Percentiles rank a stretch among this genome's conserved stretches.
phyloP scores from a whole-genome alignment of 2,329 filamentous ascomycete genomes.

The Xylaria sp. region DNA sequence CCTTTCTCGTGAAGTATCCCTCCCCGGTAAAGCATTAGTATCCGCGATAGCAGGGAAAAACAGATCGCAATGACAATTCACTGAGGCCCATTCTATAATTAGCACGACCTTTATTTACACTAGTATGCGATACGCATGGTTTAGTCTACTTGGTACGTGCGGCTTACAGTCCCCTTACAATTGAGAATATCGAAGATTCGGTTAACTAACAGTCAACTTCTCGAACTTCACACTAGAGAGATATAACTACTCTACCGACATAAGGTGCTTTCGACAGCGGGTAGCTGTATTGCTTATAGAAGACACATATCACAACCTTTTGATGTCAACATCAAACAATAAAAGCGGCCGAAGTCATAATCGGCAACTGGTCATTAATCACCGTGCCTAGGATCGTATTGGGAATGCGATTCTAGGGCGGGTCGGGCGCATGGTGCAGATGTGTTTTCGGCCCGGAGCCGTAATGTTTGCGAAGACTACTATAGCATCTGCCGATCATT shows the following conservation, averaged over 20 bases:
- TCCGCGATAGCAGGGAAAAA: slow-evolving; percentile 14
- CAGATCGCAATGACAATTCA: slow-evolving; percentile 30
- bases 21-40: slow-evolving; percentile 9
- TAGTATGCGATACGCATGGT: slow-evolving; percentile 9
- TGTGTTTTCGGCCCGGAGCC: slow-evolving; percentile 29
- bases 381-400: not conserved
- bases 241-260: not conserved
- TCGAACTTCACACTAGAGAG: not conserved
- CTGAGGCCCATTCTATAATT: slow-evolving; percentile 33
- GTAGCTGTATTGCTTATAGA: not conserved
- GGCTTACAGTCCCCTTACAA: not conserved
- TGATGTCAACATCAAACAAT: slow-evolving; percentile 5
- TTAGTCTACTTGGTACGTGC: slow-evolving; percentile 8
- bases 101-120: slow-evolving; percentile 26
- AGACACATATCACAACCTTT: not conserved
- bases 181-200: not conserved
- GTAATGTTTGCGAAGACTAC: slow-evolving; percentile 23
- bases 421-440: slow-evolving; percentile 22
- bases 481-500: slow-evolving; percentile 22
- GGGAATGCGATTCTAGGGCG: not conserved
- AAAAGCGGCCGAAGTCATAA: slow-evolving; percentile 6
- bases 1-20: slow-evolving; percentile 7
- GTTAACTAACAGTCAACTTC: not conserved
- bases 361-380: slow-evolving; percentile 3
- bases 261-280: not conserved